These are phyloP conservation scores for Pseudogymnoascus pannorum DNA, from an alignment of 2,329 filamentous ascomycete genomes.

Conservation along the genomic window DNA sequence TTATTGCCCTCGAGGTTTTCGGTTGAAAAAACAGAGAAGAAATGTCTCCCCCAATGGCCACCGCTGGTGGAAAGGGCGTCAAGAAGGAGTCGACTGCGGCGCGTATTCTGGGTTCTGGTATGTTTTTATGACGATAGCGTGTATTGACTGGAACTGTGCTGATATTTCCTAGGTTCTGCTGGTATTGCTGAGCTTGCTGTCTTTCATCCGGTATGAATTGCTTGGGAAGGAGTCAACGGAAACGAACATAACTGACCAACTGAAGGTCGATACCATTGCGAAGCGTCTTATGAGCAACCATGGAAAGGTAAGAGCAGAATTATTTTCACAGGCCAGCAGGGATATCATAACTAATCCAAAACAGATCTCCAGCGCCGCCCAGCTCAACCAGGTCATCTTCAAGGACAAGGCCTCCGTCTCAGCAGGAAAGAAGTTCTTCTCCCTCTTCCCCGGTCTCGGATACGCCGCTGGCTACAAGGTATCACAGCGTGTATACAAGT, in stretches of 20 bases:
- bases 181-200: constrained; percentile 89
- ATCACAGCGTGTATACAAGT: constrained; percentile 96
- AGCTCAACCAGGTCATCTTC: constrained; percentile 90
- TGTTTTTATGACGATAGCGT: constrained; percentile 18
- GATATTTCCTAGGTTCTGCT: constrained; percentile 61
- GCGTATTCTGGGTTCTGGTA: constrained; percentile 86
- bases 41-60: constrained; percentile 17
- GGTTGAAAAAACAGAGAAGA: background rate
- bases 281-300: constrained; percentile 99
- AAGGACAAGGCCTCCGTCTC: constrained; percentile 74
- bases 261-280: constrained; percentile 89
- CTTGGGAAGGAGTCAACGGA: constrained; percentile 7
- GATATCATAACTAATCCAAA: constrained; percentile 19
- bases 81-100: constrained; percentile 88
- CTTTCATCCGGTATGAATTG: constrained; percentile 70
- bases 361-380: constrained; percentile 48
- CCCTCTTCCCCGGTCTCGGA: constrained; percentile 91
- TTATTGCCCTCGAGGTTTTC: constrained; percentile 2
- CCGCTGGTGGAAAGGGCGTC: constrained; percentile 46
- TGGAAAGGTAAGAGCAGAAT: constrained; percentile 48
- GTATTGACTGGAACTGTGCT: constrained; percentile 10
- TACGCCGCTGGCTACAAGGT: constrained; percentile 98
- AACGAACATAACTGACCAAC: constrained; percentile 24
- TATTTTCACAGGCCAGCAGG: background rate
- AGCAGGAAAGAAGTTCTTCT: constrained; percentile 73